Evolutionary conservation across 371 early-diverging fungal species (phyloP).

Genomic region (Circinella umbellata): DNA sequence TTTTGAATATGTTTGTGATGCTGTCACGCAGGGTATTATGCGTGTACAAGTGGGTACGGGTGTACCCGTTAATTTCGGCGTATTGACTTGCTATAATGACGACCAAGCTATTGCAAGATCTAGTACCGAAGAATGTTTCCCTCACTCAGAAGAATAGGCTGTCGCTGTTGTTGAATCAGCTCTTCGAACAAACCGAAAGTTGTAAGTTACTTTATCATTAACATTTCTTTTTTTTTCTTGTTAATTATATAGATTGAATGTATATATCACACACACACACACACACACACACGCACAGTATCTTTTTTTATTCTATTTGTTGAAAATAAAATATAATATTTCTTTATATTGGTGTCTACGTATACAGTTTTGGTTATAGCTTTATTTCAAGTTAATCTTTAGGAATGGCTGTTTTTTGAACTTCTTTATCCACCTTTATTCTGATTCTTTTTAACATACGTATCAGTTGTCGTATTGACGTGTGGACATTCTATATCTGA

Average conservation of each 20-base stretch:
- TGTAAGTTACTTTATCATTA: slow-evolving; percentile 25
- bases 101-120: slow-evolving; percentile 90
- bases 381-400: neutral
- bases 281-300: too few species aligned
- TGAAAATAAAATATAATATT: too few species aligned
- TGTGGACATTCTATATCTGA: slow-evolving; percentile 16
- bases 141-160: slow-evolving; percentile 97
- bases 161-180: slow-evolving; percentile 96
- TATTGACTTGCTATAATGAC: slow-evolving; percentile 92
- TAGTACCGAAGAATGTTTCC: slow-evolving; percentile 80
- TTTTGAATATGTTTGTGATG: slow-evolving; percentile 96
- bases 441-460: neutral
- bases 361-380: too few species aligned
- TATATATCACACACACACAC: too few species aligned
- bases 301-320: too few species aligned
- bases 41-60: slow-evolving; percentile 87
- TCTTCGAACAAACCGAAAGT: slow-evolving; percentile 57
- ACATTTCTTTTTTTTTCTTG: neutral
- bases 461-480: slow-evolving; percentile 10
- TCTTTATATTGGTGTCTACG: too few species aligned
- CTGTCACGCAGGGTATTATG: slow-evolving; percentile 91
- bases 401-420: neutral
- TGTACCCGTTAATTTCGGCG: slow-evolving; percentile 94
- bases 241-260: neutral
- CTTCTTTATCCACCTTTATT: neutral